Base-by-base conservation (phyloP, 1,284 basidiomycete genomes). In the Cutaneotrichosporon sp. region DNA sequence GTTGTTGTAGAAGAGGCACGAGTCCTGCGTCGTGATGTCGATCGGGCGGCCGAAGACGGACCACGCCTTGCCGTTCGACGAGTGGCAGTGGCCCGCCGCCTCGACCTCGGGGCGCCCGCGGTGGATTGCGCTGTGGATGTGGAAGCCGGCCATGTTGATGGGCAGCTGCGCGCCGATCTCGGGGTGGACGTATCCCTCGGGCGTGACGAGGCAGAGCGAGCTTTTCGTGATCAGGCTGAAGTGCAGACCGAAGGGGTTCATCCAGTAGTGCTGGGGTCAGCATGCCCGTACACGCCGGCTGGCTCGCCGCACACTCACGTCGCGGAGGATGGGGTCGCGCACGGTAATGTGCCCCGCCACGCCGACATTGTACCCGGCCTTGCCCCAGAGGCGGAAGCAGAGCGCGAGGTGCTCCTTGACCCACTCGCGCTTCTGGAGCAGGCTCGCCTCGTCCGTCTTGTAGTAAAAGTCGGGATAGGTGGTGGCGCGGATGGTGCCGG, bases 41-140 rank as follows among this genome's bases (percentile, higher is more conserved):
- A 87, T 79, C 38, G 83, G 82, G 50, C 82, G 81, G 13, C 86
- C 86, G 9, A 88, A 81, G 1, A 84, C 81, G 14, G 83, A 81
- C 78, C 86, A 88, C 0, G 86, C 83, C 67, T 85, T 85, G 22
- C 86, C 87, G 69, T 84, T 81, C 24, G 84, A 75, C 5, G 83
- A 84, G 72, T 89, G 87, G 25, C 84, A 85, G 74, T 88, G 87
- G 5, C 86, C 87, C 4, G 86, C 86, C 38, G 86, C 86, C 36
- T 84, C 69, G 20, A 87, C 82, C 67, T 88, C 87, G 0, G 86
- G 85, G 27, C 86, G 83, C 20, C 83, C 83, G 25, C 60, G 56
- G 56, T 87, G 86, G 55, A 87, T 82, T 4, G 85, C 83, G 29
- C 83, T 83, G 69, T 85, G 84, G 58, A 83, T 83, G 61, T 82